phyloP scores from a whole-genome alignment of 805 yeast genomes.

The Ogataea philodendri region DNA sequence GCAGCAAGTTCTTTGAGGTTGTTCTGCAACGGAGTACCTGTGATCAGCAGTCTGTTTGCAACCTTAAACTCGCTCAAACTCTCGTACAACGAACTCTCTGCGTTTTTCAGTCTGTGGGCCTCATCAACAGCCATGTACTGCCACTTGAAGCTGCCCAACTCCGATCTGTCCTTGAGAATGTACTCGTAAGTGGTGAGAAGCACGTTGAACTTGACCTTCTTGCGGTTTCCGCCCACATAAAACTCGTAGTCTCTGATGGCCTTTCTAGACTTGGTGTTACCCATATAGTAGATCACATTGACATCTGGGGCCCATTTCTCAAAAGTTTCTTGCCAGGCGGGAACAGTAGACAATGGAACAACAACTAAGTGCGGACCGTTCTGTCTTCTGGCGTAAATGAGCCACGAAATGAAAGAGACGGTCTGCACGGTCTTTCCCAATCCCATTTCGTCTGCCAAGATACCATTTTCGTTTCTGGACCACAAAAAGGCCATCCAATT shows the following conservation, averaged over 20 bases:
- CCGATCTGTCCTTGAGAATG: slow-evolving; percentile 81
- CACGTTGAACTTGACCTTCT: slow-evolving; percentile 86
- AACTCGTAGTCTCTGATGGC: slow-evolving; percentile 84
- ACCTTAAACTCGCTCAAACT: slow-evolving; percentile 80
- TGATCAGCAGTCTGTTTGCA: slow-evolving; percentile 80
- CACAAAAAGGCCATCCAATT: slow-evolving; percentile 99
- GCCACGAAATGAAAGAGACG: slow-evolving; percentile 91
- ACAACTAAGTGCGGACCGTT: slow-evolving; percentile 97
- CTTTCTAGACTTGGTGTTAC: slow-evolving; percentile 83
- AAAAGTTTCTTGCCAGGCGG: slow-evolving; percentile 99
- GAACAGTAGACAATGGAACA: slow-evolving; percentile 92
- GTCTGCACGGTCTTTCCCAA: slow-evolving; percentile 97
- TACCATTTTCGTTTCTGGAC: slow-evolving; percentile 97
- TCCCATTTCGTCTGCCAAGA: slow-evolving; percentile 98
- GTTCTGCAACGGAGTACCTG: slow-evolving; percentile 98
- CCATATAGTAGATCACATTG: slow-evolving; percentile 89
- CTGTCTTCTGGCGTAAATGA: slow-evolving; percentile 91
- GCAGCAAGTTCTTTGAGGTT: slow-evolving; percentile 96
- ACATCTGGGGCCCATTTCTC: slow-evolving; percentile 97
- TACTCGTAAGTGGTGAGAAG: slow-evolving; percentile 94
- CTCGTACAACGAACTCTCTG: slow-evolving; percentile 90
- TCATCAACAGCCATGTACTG: slow-evolving; percentile 97
- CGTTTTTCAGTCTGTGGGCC: slow-evolving; percentile 94
- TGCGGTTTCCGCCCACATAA: slow-evolving; percentile 54
- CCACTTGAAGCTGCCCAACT: slow-evolving; percentile 85